Evolutionary conservation across 2,329 filamentous ascomycete genomes (phyloP).

Genomic region (Beauveria australis): DNA sequence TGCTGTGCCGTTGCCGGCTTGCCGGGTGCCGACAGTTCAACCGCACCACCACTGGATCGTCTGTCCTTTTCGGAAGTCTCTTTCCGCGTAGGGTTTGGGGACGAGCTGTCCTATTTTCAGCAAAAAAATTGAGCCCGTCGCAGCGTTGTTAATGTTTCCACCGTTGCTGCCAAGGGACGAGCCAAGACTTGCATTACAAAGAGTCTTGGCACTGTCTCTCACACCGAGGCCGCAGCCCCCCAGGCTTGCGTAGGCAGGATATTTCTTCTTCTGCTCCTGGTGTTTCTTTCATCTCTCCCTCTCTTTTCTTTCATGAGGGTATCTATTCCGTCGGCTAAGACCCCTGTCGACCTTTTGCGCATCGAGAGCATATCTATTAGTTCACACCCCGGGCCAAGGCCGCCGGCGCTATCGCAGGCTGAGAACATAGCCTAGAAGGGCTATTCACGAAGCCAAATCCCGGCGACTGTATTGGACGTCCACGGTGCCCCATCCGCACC

Average conservation of each 20-base stretch:
- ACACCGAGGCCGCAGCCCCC: conserved; percentile 1
- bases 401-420: too few species aligned
- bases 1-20: too few species aligned
- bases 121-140: not conserved
- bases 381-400: not conserved
- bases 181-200: conserved; percentile 9
- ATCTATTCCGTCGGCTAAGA: not conserved
- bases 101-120: not conserved
- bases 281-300: not conserved
- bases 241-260: conserved; percentile 1
- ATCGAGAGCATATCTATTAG: not conserved
- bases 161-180: conserved; percentile 1
- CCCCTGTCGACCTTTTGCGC: not conserved
- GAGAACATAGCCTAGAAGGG: not conserved
- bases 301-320: not conserved
- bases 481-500: conserved; percentile 2
- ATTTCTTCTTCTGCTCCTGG: conserved; percentile 1
- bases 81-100: not conserved
- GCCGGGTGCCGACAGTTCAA: too few species aligned
- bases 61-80: not conserved
- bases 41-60: not conserved
- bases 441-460: not conserved
- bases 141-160: not conserved
- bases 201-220: conserved; percentile 8
- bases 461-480: not conserved